Evolutionary conservation across 805 yeast genomes (phyloP), one percentile per base, ranked within the genome.

Genomic region (Komagataella mondaviorum): DNA sequence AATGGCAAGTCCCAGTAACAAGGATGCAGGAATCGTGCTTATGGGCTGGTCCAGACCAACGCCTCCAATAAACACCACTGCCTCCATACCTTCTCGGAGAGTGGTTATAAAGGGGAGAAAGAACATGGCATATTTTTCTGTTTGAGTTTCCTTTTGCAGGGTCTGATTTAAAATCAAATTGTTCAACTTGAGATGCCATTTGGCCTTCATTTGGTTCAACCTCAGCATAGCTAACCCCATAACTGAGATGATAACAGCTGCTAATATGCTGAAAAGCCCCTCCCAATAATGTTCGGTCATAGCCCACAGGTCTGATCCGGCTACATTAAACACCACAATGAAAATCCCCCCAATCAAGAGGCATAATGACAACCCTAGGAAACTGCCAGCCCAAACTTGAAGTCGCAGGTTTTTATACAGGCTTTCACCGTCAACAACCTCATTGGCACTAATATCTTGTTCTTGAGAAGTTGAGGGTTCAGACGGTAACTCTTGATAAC

Each of bases 11-110:
- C 73, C 77, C 1, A 59, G 49, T 1, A 66, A 48, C 2, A 59
- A 63, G 2, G 70, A 59, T 44, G 61, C 55, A 44, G 69, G 53
- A 51, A 68, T 60, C 4, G 63, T 60, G 16, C 63, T 60, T 14
- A 72, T 69, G 45, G 75, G 70, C 7, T 66, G 55, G 54, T 67
- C 65, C 54, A 88, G 74, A 65, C 96, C 95, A 48, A 93, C 96
- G 71, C 97, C 97, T 51, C 96, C 97, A 52, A 90, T 93, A 62
- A 90, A 90, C 47, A 90, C 95, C 54, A 90, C 90, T 46, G 96
- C 96, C 75, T 90, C 97, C 58, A 90, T 75, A 69, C 99, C 99
- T 76, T 91, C 99, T 79, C 99, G 84, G 56, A 91, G 75, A 56
- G 88, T 84, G 30, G 99, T 91, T 63, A 91, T 75, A 59, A 87